Conservation (phyloP, 2,329 filamentous ascomycete species). For the Pseudogymnoascus sp. region DNA sequence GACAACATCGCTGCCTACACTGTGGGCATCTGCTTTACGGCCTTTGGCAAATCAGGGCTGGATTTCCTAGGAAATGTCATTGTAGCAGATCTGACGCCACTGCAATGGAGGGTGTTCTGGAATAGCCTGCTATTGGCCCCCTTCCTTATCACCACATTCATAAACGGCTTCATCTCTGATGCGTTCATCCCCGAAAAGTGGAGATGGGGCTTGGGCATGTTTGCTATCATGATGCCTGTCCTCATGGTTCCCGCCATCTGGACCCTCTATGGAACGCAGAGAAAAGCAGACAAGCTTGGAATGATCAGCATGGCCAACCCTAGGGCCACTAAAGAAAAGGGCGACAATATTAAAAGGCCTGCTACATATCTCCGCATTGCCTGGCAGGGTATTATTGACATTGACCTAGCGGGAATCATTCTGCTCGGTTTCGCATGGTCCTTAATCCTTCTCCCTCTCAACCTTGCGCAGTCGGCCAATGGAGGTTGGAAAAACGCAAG, state of each 20-base stretch:
- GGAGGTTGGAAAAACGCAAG: slow-evolving; percentile 18
- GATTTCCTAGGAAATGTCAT: background rate
- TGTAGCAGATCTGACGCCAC: background rate
- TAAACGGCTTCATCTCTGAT: slow-evolving; percentile 35
- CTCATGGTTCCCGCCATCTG: slow-evolving; percentile 21
- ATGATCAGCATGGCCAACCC: background rate
- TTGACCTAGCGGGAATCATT: background rate
- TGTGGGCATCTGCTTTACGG: background rate
- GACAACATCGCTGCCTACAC: background rate
- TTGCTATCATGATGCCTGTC: slow-evolving; percentile 22
- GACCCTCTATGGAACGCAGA: slow-evolving; percentile 21
- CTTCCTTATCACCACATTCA: background rate
- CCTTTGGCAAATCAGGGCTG: background rate
- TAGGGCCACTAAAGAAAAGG: background rate
- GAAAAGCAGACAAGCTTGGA: background rate
- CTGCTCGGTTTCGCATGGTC: slow-evolving; percentile 19
- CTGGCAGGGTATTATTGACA: background rate
- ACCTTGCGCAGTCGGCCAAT: slow-evolving; percentile 15
- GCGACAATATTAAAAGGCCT: background rate
- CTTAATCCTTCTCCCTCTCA: slow-evolving; percentile 19
- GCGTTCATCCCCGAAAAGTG: slow-evolving; percentile 29
- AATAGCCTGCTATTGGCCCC: background rate
- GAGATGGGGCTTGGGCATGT: slow-evolving; percentile 24
- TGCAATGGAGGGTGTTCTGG: background rate
- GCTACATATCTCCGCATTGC: background rate